Conservation (phyloP, 2,329 filamentous ascomycete genomes). For the Arthrobotrys musiformis region DNA sequence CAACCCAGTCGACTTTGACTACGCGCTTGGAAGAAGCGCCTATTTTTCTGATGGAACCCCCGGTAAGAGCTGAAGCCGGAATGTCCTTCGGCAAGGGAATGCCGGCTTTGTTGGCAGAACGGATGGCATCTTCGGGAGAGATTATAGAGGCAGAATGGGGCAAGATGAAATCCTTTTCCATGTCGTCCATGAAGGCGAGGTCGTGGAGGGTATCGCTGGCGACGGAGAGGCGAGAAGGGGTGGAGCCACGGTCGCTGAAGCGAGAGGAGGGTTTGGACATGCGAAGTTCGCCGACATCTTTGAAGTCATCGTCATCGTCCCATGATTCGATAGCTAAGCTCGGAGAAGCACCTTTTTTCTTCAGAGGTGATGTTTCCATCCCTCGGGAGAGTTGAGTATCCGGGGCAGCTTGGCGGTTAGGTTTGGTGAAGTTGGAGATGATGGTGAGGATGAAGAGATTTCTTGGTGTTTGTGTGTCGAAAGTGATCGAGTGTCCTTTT, state of each 20-base stretch:
- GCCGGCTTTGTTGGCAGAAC: conserved; percentile 85
- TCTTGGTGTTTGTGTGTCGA: no score
- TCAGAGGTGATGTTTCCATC: conserved; percentile 56
- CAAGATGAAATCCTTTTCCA: conserved; percentile 87
- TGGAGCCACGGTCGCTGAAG: conserved; percentile 75
- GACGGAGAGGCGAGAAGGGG: conserved; percentile 79
- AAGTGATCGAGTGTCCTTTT: neutral
- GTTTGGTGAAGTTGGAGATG: neutral
- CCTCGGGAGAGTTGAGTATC: conserved; percentile 44
- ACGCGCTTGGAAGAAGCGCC: conserved; percentile 79
- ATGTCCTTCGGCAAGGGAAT: conserved; percentile 90
- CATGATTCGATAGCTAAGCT: conserved; percentile 74
- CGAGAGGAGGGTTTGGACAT: conserved; percentile 64
- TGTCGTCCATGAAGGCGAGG: conserved; percentile 80
- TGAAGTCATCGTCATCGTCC: conserved; percentile 77
- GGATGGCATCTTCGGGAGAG: conserved; percentile 73
- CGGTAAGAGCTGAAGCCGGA: conserved; percentile 86
- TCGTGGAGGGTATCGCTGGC: conserved; percentile 75
- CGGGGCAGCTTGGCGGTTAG: conserved; percentile 44
- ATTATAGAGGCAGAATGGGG: conserved; percentile 70
- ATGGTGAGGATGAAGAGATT: conserved; percentile 27
- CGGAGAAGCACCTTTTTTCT: conserved; percentile 52
- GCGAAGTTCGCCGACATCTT: conserved; percentile 71
- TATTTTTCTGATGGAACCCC: conserved; percentile 90
- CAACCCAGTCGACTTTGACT: conserved; percentile 82